phyloP scores from a whole-genome alignment of 352 stramenopile species.

The Pythium diclinum region DNA sequence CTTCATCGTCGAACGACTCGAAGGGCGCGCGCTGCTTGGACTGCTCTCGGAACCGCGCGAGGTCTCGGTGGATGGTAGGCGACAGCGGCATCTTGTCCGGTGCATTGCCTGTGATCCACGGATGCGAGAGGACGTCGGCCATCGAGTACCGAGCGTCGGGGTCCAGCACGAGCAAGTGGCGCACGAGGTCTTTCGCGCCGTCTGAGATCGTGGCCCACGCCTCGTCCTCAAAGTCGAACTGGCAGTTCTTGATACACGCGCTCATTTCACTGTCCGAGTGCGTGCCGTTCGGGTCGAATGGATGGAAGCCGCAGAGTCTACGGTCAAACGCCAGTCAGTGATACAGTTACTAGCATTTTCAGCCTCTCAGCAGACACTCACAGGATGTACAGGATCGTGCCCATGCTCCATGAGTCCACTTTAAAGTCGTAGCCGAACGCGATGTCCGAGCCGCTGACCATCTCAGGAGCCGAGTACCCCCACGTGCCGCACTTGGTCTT shows the following conservation, averaged over 20 bases:
- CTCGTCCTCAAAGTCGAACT: slow-evolving; percentile 72
- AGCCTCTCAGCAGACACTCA: slow-evolving; percentile 17
- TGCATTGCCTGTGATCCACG: slow-evolving; percentile 48
- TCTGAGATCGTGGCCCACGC: slow-evolving; percentile 64
- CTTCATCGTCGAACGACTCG: slow-evolving; percentile 29
- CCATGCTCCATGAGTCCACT: slow-evolving; percentile 86
- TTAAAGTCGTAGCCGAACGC: slow-evolving; percentile 81
- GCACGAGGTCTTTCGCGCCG: slow-evolving; percentile 68
- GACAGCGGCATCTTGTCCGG: slow-evolving; percentile 43
- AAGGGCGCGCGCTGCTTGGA: slow-evolving; percentile 36
- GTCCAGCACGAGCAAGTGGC: slow-evolving; percentile 74
- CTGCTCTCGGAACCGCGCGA: slow-evolving; percentile 58
- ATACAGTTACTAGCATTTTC: not conserved
- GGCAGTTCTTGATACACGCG: slow-evolving; percentile 69
- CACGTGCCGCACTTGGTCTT: slow-evolving; percentile 84
- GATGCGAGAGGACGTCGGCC: slow-evolving; percentile 62
- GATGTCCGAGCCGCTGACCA: slow-evolving; percentile 72
- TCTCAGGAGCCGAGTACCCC: slow-evolving; percentile 81
- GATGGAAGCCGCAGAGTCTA: slow-evolving; percentile 77
- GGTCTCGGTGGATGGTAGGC: slow-evolving; percentile 62
- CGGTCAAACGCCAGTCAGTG: slow-evolving; percentile 4
- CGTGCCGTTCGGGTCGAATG: slow-evolving; percentile 75
- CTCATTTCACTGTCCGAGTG: slow-evolving; percentile 83
- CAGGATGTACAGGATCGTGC: slow-evolving; percentile 86
- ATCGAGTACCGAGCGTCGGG: slow-evolving; percentile 64